Evolutionary conservation across 2,329 filamentous ascomycete genomes (phyloP), one percentile per base, ranked within the genome.

Genomic region (Verticillium longisporum): DNA sequence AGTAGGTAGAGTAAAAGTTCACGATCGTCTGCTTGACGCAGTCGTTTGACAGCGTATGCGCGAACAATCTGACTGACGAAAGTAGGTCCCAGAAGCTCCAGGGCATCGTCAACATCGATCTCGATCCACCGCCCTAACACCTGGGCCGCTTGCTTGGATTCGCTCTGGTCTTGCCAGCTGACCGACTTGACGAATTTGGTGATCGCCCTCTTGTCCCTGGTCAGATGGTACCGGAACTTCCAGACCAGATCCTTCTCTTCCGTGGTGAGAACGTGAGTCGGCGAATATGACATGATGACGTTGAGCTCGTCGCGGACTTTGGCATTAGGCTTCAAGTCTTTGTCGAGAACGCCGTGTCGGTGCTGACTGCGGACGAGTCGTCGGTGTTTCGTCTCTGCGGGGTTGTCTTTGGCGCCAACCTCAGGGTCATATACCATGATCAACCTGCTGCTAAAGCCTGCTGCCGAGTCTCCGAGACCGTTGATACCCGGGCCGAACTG

Each of bases 111-210:
- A 5, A 99, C 88, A 70, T 98, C 95, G 62, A 99, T 97, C 66
- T 96, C 92, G 0, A 91, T 96, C 95, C 95, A 99, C 68, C 93
- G 94, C 0, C 89, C 87, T 18, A 99, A 82, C 4, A 99, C 86
- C 63, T 96, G 91, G 31, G 95, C 90, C 6, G 94, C 93, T 76
- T 97, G 92, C 62, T 90, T 88, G 4, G 90, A 88, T 78, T 99
- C 94, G 63, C 87, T 86, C 56, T 85, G 83, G 72, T 97, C 94
- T 57, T 85, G 86, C 94, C 95, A 99, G 66, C 96, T 93, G 45
- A 97, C 94, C 0, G 94, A 97, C 74, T 98, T 99, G 72, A 98
- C 92, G 68, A 99, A 96, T 69, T 99, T 99, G 37, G 94, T 99
- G 61, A 98, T 80, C 2, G 94, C 90, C 68, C 89, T 82, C 74